Evolutionary conservation across 2,329 filamentous ascomycete genomes (phyloP), one percentile per base, ranked within the genome.

Genomic region (Byssothecium circinans): DNA sequence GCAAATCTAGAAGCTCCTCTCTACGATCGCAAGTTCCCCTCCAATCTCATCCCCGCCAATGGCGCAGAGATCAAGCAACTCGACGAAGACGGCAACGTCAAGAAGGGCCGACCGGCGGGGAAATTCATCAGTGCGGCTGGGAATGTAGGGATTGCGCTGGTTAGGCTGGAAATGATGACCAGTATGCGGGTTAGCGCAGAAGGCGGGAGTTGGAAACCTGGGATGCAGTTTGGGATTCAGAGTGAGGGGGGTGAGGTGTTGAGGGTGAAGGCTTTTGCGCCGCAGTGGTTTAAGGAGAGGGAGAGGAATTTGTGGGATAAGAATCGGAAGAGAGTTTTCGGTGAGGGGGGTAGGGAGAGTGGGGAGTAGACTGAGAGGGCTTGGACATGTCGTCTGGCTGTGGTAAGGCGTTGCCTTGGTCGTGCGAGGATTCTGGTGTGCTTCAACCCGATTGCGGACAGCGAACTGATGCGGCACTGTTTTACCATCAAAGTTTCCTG

Each of bases 131-230:
- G 76, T 25, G 87, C 88, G 0, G 77, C 92, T 12, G 92, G 91
- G 1, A 95, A 96, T 65, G 74, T 97, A 23, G 94, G 94, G 1
- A 76, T 99, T 43, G 92, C 85, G 2, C 74, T 96, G 57, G 96
- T 92, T 67, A 84, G 92, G 20, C 73, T 97, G 58, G 91, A 95
- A 74, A 85, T 86, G 66, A 96, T 96, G 91, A 95, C 89, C 4
- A 87, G 90, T 64, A 75, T 94, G 39, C 76, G 77, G 27, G 74
- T 94, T 44, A 87, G 87, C 2, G 87, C 84, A 47, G 84, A 87
- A 53, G 80, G 81, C 0, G 80, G 81, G 15, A 74, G 74, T 18
- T 89, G 78, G 65, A 81, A 75, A 49, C 78, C 81, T 0, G 78
- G 77, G 1, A 79, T 85, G 65, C 63, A 74, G 44, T 82, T 83